Evolutionary conservation across 306 rosid species (phyloP), one percentile per base, ranked within the genome.

Genomic region (Malus sylvestris): DNA sequence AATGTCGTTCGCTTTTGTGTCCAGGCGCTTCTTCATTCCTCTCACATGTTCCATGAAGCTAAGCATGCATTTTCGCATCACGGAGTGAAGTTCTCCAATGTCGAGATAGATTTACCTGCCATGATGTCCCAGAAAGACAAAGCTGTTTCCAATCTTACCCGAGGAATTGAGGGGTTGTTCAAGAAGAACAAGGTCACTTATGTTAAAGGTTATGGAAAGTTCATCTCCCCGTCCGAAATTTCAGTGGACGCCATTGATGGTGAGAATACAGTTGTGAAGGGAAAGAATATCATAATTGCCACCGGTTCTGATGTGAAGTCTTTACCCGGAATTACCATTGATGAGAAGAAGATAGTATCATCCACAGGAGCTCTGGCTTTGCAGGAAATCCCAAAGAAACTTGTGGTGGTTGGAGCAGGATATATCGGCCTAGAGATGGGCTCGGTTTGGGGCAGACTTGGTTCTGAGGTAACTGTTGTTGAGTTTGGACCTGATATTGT

Each of bases 351-450:
- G 83, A 87, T 96, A 67, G 97, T 96, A 18, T 96, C 99, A 15
- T 96, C 99, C 10, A 96, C 99, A 0, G 98, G 99, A 57, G 99
- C 99, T 79, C 87, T 96, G 53, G 96, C 93, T 72, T 84, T 92
- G 88, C 33, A 91, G 51, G 93, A 91, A 86, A 88, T 92, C 75
- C 99, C 99, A 13, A 92, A 92, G 92, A 96, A 75, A 84, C 92
- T 96, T 45, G 83, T 92, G 68, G 99, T 96, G 80, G 84, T 96
- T 45, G 98, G 99, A 70, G 99, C 99, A 22, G 99, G 99, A 68
- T 96, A 96, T 85, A 96, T 96, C 68, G 99, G 99, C 29, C 92
- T 96, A 27, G 99, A 96, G 79, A 96, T 96, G 99, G 99, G 99
- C 7, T 96, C 99, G 0, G 99, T 96, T 4, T 96, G 99, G 99